phyloP scores from a whole-genome alignment of 1,139 yeast genomes.

The Protomyces pachydermus region DNA sequence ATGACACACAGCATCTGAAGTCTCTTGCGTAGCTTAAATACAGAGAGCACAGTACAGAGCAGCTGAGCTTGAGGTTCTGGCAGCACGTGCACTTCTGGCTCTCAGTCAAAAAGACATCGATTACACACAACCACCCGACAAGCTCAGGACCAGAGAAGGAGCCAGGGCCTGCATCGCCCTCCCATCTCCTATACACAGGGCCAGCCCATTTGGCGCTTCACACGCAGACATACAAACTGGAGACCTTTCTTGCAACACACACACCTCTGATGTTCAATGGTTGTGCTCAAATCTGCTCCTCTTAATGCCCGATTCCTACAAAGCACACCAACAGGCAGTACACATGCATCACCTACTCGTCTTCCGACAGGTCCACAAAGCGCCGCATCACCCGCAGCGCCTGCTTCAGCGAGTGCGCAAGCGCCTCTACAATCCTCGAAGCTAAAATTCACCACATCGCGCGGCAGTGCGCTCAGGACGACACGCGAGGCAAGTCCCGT shows the following conservation, averaged over 20 bases:
- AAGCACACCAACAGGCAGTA: constrained; percentile 2
- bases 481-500: constrained; percentile 2
- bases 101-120: neutral
- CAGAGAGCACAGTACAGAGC: neutral
- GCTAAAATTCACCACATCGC: constrained; percentile 18
- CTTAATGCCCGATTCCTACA: constrained; percentile 14
- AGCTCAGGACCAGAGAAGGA: too few relatives aligned
- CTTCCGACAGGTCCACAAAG: neutral
- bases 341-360: neutral
- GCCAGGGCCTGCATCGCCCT: neutral
- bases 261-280: neutral
- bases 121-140: neutral
- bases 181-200: neutral
- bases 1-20: too few relatives aligned
- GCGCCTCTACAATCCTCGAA: constrained; percentile 7
- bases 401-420: neutral
- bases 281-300: constrained; percentile 12
- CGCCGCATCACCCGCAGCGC: neutral
- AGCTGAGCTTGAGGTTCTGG: neutral
- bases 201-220: neutral
- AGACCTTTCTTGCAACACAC: neutral
- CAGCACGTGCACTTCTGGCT: neutral
- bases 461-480: constrained; percentile 1
- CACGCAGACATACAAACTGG: neutral
- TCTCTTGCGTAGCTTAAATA: too few relatives aligned